A percentile compares a stretch with the other conserved stretches of the same genome.
phyloP scores from a whole-genome alignment of 441 rosid species.

The Pelargonium citronellum region DNA sequence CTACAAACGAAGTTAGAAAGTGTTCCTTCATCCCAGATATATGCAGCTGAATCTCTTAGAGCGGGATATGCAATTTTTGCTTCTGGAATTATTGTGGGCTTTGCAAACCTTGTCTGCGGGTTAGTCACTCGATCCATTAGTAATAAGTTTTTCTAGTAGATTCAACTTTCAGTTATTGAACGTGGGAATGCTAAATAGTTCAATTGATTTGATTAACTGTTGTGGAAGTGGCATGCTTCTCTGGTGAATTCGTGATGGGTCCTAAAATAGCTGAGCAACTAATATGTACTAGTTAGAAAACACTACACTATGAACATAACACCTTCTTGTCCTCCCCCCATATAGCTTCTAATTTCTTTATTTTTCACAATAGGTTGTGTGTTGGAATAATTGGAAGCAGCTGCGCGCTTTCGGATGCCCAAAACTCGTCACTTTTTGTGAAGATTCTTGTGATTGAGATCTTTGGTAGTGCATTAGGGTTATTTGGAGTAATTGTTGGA shows the following conservation, averaged over 20 bases:
- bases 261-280: not conserved
- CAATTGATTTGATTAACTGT: too few relatives aligned
- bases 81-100: conserved; percentile 93
- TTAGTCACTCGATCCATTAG: conserved; percentile 33
- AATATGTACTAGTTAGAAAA: not conserved
- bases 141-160: not conserved
- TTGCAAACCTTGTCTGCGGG: conserved; percentile 99
- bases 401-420: conserved; percentile 94
- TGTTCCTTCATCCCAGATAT: conserved; percentile 55
- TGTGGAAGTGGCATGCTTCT: too few relatives aligned
- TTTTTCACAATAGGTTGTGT: conserved; percentile 52
- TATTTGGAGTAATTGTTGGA: conserved; percentile 96
- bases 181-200: not conserved
- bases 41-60: conserved; percentile 82
- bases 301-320: not conserved
- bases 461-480: conserved; percentile 92
- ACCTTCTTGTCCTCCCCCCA: too few relatives aligned
- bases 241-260: not conserved
- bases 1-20: conserved; percentile 92
- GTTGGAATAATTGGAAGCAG: conserved; percentile 98
- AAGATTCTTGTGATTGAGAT: conserved; percentile 98
- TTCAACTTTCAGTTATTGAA: not conserved
- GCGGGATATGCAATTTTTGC: conserved; percentile 98
- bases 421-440: conserved; percentile 88
- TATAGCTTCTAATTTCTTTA: conserved; percentile 1